A percentile compares a stretch with the other conserved stretches of the same genome.
Conservation (phyloP, 352 stramenopile species). For the Phytophthora rubi region DNA sequence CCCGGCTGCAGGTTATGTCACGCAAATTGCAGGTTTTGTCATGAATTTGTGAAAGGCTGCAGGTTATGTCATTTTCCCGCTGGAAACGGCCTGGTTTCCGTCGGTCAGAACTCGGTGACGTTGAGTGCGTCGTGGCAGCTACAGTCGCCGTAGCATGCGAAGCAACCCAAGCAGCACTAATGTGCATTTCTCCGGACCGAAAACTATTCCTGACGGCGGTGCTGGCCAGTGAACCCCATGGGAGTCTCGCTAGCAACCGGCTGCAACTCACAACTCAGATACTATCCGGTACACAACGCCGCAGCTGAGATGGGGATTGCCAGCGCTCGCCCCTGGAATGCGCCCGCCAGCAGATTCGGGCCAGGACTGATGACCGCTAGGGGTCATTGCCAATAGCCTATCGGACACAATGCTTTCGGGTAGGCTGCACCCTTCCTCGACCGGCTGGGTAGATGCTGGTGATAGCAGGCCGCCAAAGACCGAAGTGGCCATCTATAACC, state of each 20-base stretch:
- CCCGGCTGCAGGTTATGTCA: too few species aligned
- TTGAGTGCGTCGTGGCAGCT: conserved; percentile 9
- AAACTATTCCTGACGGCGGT: conserved; percentile 11
- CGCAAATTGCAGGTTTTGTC: too few species aligned
- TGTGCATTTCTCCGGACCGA: conserved; percentile 16
- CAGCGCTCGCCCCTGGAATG: neutral
- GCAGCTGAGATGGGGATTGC: conserved; percentile 15
- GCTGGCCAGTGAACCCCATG: conserved; percentile 19
- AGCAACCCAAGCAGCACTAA: neutral
- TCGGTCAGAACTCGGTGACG: conserved; percentile 5
- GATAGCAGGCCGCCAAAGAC: neutral
- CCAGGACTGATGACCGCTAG: conserved; percentile 4
- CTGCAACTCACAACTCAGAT: conserved; percentile 26
- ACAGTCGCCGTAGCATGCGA: neutral
- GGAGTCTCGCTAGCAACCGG: conserved; percentile 1
- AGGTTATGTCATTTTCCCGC: too few species aligned
- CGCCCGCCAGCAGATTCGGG: neutral
- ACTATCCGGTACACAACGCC: neutral
- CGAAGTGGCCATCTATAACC: neutral
- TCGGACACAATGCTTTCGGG: neutral
- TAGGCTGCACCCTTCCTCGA: neutral
- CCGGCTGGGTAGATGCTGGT: neutral
- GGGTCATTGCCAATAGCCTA: neutral
- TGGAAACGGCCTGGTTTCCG: neutral
- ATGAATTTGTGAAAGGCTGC: too few species aligned